Conservation (phyloP, 306 rosid species). For the Quercus mongolica region DNA sequence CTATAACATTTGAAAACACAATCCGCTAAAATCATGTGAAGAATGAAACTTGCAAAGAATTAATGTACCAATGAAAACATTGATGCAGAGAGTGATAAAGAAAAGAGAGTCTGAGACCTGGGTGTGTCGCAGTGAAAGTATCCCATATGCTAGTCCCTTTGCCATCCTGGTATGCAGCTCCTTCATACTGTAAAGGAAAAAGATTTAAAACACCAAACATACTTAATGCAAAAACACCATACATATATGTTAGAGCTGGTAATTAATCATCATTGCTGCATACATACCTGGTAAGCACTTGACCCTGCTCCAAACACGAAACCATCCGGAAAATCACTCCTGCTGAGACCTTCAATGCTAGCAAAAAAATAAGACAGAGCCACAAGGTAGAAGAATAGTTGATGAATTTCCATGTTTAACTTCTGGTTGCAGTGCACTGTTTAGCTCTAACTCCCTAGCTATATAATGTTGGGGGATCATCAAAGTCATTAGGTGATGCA, state of each 20-base stretch:
- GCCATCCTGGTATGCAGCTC: conserved; percentile 18
- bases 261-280: neutral
- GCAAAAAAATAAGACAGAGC: neutral
- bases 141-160: conserved; percentile 26
- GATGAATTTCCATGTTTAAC: neutral
- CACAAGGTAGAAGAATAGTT: neutral
- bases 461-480: neutral
- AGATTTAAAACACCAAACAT: neutral
- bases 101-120: neutral
- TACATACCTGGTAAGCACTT: conserved; percentile 16
- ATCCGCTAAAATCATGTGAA: too few relatives aligned
- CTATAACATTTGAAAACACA: neutral
- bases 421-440: neutral
- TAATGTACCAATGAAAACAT: neutral
- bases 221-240: neutral
- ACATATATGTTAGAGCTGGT: neutral
- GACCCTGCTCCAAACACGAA: conserved; percentile 12
- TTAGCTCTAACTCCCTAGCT: neutral
- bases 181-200: conserved; percentile 12
- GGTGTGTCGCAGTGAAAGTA: conserved; percentile 2
- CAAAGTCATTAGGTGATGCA: too few relatives aligned
- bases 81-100: neutral
- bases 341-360: neutral
- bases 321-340: conserved; percentile 7
- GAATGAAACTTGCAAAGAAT: neutral